Percentiles rank a stretch among this genome's conserved stretches.
Evolutionary conservation across 305 asterid genomes (phyloP).

Genomic region (Solanum hybrid): DNA sequence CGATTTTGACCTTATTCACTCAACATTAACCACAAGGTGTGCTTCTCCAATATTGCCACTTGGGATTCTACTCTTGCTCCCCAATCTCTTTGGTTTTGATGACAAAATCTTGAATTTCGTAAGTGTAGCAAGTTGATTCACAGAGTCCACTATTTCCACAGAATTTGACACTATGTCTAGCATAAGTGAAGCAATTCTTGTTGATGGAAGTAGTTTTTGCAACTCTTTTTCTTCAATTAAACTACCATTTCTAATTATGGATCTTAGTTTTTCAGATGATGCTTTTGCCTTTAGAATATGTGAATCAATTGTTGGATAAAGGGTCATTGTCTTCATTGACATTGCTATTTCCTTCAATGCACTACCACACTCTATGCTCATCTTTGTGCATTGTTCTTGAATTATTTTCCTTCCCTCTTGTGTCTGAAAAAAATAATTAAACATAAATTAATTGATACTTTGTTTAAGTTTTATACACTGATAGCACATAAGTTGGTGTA

Average conservation of each 20-base stretch:
- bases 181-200: neutral
- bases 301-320: constrained; percentile 18
- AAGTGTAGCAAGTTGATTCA: neutral
- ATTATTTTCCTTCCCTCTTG: constrained; percentile 21
- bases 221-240: neutral
- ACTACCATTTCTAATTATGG: neutral
- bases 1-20: neutral
- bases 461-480: neutral
- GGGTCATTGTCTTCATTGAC: constrained; percentile 38
- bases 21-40: neutral
- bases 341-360: constrained; percentile 38
- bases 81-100: neutral
- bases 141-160: neutral
- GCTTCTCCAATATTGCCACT: neutral
- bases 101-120: constrained; percentile 1
- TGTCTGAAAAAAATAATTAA: constrained; percentile 14
- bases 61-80: neutral
- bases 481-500: neutral
- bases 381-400: constrained; percentile 28
- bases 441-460: neutral
- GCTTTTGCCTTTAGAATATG: constrained; percentile 13
- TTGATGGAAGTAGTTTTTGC: neutral
- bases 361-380: constrained; percentile 35
- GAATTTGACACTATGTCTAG: neutral
- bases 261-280: neutral